These are phyloP conservation scores for Xylaria sp. DNA, from an alignment of 2,329 filamentous ascomycete species.

Conservation along the genomic window DNA sequence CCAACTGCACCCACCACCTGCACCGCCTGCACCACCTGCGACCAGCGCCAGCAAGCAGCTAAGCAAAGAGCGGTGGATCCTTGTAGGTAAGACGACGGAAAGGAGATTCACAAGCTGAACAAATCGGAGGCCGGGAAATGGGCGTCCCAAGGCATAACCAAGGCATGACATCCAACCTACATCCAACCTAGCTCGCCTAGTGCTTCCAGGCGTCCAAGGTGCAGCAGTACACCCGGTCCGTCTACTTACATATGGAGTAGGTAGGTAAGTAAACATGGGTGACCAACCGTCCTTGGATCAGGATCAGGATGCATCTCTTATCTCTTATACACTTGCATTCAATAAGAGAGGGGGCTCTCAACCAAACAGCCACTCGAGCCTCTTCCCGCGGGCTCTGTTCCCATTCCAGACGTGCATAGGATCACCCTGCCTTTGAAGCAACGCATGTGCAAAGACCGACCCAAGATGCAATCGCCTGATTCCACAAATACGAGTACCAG, in stretches of 20 bases:
- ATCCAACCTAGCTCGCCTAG: constrained; percentile 31
- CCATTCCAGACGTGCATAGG: constrained; percentile 3
- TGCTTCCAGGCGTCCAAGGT: constrained; percentile 25
- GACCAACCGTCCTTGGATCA: constrained; percentile 16
- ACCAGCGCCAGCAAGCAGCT: constrained; percentile 2
- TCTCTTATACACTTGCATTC: constrained; percentile 28
- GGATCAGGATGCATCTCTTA: constrained; percentile 30
- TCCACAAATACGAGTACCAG: constrained; percentile 5
- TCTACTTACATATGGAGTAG: constrained; percentile 19
- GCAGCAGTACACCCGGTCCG: constrained; percentile 29
- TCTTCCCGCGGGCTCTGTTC: constrained; percentile 11
- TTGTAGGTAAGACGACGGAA: constrained; percentile 41
- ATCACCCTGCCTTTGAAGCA: constrained; percentile 15
- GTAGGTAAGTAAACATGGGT: constrained; percentile 11
- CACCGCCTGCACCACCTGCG: neutral
- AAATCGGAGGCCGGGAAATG: constrained; percentile 35
- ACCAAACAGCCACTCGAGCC: constrained; percentile 15
- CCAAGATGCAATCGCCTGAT: constrained; percentile 12
- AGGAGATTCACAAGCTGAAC: constrained; percentile 30
- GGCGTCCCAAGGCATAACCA: constrained; percentile 31
- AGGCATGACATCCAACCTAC: constrained; percentile 30
- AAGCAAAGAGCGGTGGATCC: constrained; percentile 41
- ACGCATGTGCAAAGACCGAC: neutral
- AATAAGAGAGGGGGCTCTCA: constrained; percentile 20
- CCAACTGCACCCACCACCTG: neutral